phyloP scores from a whole-genome alignment of 768 basidiomycete genomes.

The Tricholoma bakamatsutake region DNA sequence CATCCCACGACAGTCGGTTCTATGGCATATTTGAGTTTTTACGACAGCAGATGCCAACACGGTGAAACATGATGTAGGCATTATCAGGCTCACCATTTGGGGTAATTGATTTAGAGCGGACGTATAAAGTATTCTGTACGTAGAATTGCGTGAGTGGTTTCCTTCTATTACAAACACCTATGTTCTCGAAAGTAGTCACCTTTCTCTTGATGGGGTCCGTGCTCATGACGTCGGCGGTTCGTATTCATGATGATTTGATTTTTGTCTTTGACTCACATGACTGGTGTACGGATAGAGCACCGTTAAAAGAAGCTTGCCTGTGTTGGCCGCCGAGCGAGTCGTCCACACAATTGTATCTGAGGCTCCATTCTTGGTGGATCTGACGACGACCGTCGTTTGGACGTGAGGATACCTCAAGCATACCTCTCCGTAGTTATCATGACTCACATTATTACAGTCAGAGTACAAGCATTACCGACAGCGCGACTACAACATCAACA shows the following conservation, averaged over 20 bases:
- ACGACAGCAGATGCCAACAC: background rate
- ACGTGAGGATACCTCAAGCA: slow-evolving; percentile 19
- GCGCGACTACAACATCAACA: slow-evolving; percentile 1
- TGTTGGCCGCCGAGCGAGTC: slow-evolving; percentile 16
- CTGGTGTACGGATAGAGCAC: background rate
- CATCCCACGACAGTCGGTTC: background rate
- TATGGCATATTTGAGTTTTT: too few species aligned
- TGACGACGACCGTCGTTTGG: slow-evolving; percentile 18
- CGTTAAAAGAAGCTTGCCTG: background rate
- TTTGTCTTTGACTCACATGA: background rate
- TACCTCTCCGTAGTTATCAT: background rate
- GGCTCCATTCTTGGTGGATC: slow-evolving; percentile 19
- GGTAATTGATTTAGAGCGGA: background rate
- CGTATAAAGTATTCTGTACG: background rate
- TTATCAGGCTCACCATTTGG: background rate
- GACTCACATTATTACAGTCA: slow-evolving; percentile 9
- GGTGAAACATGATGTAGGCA: background rate
- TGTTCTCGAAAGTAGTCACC: background rate
- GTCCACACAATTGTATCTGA: slow-evolving; percentile 14
- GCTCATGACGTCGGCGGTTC: background rate
- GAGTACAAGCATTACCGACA: slow-evolving; percentile 13
- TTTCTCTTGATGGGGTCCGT: background rate
- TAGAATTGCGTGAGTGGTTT: background rate
- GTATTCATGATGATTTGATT: background rate
- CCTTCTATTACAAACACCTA: background rate